Conservation (phyloP, 1,139 yeast genomes). For the Petasospora rhodanensis region DNA sequence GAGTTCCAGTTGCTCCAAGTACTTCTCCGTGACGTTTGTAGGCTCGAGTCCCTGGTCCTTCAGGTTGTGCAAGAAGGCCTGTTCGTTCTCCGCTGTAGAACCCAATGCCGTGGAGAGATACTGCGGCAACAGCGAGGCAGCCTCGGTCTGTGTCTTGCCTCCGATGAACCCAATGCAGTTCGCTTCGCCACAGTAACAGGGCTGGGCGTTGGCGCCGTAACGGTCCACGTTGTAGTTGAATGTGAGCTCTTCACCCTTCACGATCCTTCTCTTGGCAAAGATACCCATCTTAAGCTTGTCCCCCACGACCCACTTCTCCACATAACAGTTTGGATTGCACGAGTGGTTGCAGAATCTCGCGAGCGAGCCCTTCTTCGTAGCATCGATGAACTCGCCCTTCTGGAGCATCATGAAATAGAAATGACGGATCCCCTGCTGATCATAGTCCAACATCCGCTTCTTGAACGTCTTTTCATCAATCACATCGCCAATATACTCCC, state of each 20-base stretch:
- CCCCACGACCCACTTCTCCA: slow-evolving; percentile 96
- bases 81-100: slow-evolving; percentile 56
- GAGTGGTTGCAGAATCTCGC: slow-evolving; percentile 95
- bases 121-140: slow-evolving; percentile 79
- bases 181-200: slow-evolving; percentile 90
- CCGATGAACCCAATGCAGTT: slow-evolving; percentile 93
- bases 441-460: slow-evolving; percentile 70
- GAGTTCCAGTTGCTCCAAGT: slow-evolving; percentile 61
- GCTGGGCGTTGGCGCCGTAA: slow-evolving; percentile 91
- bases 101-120: slow-evolving; percentile 84
- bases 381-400: slow-evolving; percentile 89
- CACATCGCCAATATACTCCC: slow-evolving; percentile 94
- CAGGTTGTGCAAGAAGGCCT: slow-evolving; percentile 60
- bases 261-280: slow-evolving; percentile 72
- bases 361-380: slow-evolving; percentile 80
- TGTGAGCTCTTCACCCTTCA: slow-evolving; percentile 85
- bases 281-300: slow-evolving; percentile 91
- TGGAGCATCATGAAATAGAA: slow-evolving; percentile 97
- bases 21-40: slow-evolving; percentile 59
- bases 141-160: slow-evolving; percentile 94
- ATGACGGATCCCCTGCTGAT: slow-evolving; percentile 67
- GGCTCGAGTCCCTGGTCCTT: slow-evolving; percentile 45
- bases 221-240: slow-evolving; percentile 96
- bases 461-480: slow-evolving; percentile 73
- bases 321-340: slow-evolving; percentile 89